Conservation (phyloP, 208 protist genomes). For the Leishmania major region DNA sequence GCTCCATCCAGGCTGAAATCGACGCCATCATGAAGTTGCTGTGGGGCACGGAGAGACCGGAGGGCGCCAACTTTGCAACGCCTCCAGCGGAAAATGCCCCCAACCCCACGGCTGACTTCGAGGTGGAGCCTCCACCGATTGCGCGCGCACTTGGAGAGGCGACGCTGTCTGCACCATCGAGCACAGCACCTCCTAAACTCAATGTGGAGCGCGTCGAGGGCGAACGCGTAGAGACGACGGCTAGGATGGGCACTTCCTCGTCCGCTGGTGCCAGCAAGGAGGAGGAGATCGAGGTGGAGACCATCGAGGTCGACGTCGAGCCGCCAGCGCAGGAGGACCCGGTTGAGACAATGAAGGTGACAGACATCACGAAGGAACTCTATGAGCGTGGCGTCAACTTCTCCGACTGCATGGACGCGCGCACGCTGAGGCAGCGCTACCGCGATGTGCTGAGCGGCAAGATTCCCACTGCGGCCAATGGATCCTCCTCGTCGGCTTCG, state of each 20-base stretch:
- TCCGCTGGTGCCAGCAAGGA: slow-evolving; percentile 9
- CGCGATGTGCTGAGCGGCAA: slow-evolving; percentile 76
- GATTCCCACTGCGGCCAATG: slow-evolving; percentile 23
- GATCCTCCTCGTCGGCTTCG: slow-evolving; percentile 3
- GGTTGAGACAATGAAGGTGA: slow-evolving; percentile 82
- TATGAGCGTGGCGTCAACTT: slow-evolving; percentile 90
- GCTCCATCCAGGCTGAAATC: slow-evolving; percentile 78
- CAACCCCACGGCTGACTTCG: slow-evolving; percentile 45
- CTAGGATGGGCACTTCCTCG: not conserved
- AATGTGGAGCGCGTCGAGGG: slow-evolving; percentile 73
- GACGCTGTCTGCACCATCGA: slow-evolving; percentile 6
- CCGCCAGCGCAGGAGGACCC: slow-evolving; percentile 35
- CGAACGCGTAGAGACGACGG: slow-evolving; percentile 48
- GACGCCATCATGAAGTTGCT: slow-evolving; percentile 79
- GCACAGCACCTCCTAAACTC: not conserved
- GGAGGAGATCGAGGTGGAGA: slow-evolving; percentile 85
- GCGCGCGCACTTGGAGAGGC: slow-evolving; percentile 50
- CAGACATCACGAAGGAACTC: slow-evolving; percentile 89
- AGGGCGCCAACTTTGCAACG: slow-evolving; percentile 59
- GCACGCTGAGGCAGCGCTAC: slow-evolving; percentile 84
- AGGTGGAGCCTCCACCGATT: slow-evolving; percentile 69
- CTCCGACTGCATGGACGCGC: slow-evolving; percentile 87
- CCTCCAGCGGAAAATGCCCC: slow-evolving; percentile 36
- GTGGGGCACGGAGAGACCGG: slow-evolving; percentile 79
- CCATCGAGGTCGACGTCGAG: slow-evolving; percentile 85